phyloP scores from a whole-genome alignment of 257 asterid species.

The Buddleja alternifolia region DNA sequence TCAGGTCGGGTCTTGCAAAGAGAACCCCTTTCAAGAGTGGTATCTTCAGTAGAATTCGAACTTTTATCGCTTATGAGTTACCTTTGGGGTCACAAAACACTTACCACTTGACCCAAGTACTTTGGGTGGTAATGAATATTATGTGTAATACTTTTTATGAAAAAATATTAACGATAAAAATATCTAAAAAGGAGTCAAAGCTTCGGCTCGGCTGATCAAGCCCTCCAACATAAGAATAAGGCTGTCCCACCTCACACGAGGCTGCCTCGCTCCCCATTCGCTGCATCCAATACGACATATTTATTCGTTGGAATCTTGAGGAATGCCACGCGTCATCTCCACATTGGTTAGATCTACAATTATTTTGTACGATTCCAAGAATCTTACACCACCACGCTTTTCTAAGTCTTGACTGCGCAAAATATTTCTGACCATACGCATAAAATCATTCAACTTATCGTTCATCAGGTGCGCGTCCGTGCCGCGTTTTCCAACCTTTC shows the following conservation, averaged over 20 bases:
- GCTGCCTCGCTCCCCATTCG: conserved; percentile 43
- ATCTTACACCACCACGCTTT: conserved; percentile 29
- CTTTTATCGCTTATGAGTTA: too few species aligned
- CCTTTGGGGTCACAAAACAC: too few species aligned
- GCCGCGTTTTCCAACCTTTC: not conserved
- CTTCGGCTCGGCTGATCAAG: conserved; percentile 11
- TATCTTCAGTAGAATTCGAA: too few species aligned
- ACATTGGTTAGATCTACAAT: conserved; percentile 33
- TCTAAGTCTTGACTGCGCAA: not conserved
- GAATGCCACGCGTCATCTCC: not conserved
- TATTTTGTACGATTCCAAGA: conserved; percentile 22
- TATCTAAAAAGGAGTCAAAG: not conserved
- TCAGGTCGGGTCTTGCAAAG: too few species aligned
- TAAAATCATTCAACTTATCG: not conserved
- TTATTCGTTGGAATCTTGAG: conserved; percentile 35
- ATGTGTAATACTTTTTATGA: too few species aligned
- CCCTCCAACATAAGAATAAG: conserved; percentile 18
- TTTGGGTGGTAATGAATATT: too few species aligned
- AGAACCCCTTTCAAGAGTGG: too few species aligned
- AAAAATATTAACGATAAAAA: too few species aligned
- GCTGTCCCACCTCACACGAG: conserved; percentile 31
- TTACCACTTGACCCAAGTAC: too few species aligned
- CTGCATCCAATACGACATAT: conserved; percentile 40
- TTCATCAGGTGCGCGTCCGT: conserved; percentile 1
- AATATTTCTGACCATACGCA: not conserved